Evolutionary conservation across 495 filamentous ascomycete genomes (phyloP), one percentile per base, ranked within the genome.

Genomic region (Trichoderma reesei): DNA sequence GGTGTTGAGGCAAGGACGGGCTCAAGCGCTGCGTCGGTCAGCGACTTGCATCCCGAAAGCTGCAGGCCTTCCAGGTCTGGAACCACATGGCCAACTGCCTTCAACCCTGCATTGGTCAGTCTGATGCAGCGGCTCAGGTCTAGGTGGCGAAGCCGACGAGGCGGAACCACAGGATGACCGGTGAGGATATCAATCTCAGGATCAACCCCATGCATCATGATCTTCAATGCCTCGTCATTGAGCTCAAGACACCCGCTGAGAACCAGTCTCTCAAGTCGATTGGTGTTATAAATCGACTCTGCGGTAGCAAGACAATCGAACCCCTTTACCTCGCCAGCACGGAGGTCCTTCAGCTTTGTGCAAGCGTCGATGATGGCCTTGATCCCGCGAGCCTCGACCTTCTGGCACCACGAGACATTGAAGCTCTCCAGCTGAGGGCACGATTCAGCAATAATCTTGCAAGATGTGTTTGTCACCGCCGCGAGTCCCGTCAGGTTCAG

Each of bases 321-420:
- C 0, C 92, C 91, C 46, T 77, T 79, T 39, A 96, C 80, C 71
- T 96, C 93, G 61, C 90, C 87, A 5, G 89, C 91, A 59, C 90
- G 83, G 20, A 98, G 80, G 71, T 97, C 92, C 64, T 79, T 86
- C 46, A 98, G 76, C 41, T 80, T 84, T 1, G 78, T 73, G 72
- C 94, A 98, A 3, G 83, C 82, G 44, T 87, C 75, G 4, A 97
- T 77, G 13, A 98, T 79, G 63, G 81, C 82, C 62, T 80, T 81
- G 42, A 98, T 73, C n/a, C 94, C 94, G 13, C 84, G 79, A n/a
- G 90, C 87, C 74, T 91, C 87, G 72, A 96, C 84, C 61, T 89
- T 84, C 65, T 83, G 84, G 73, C 94, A 98, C 91, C 94, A 98
- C 1, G 90, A 92, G 2, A 98, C 82, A 69, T 97, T 94, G 65